Evolutionary conservation across 768 basidiomycete genomes (phyloP).

Genomic region (Coprinopsis marcescibilis): DNA sequence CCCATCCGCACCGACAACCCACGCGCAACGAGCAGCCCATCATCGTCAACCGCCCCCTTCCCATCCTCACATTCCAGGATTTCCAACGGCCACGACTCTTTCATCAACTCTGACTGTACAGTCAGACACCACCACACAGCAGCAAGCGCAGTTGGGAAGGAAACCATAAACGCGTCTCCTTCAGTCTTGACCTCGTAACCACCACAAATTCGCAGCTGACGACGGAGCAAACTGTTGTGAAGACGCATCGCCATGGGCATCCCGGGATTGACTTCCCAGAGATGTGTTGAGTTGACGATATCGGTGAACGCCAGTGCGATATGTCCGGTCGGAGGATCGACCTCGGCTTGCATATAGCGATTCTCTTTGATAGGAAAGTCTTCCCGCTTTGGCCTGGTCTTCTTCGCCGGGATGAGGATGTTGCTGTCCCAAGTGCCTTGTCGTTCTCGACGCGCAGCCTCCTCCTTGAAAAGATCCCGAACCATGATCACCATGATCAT

Average conservation of each 20-base stretch:
- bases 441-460: slow-evolving; percentile 38
- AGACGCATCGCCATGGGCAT: slow-evolving; percentile 92
- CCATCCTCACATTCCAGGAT: slow-evolving; percentile 92
- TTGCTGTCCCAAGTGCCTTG: slow-evolving; percentile 43
- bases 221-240: slow-evolving; percentile 83
- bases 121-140: slow-evolving; percentile 89
- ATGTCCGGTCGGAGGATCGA: slow-evolving; percentile 79
- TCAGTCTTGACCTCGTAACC: slow-evolving; percentile 99
- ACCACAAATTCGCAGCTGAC: slow-evolving; percentile 82
- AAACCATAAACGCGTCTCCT: slow-evolving; percentile 98
- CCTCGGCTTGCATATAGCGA: slow-evolving; percentile 66
- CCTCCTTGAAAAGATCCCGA: slow-evolving; percentile 65
- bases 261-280: slow-evolving; percentile 94
- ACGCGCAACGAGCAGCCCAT: slow-evolving; percentile 68
- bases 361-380: slow-evolving; percentile 50
- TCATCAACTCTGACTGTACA: slow-evolving; percentile 77
- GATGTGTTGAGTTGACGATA: slow-evolving; percentile 91
- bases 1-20: slow-evolving; percentile 97
- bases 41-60: slow-evolving; percentile 61
- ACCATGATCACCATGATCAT: slow-evolving; percentile 98
- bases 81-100: slow-evolving; percentile 87
- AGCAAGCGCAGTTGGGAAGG: slow-evolving; percentile 83
- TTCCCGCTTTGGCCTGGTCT: slow-evolving; percentile 25
- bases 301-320: slow-evolving; percentile 96
- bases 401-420: slow-evolving; percentile 32